Evolutionary conservation across 2,329 filamentous ascomycete genomes (phyloP).

Genomic region (Rutstroemia sp.): DNA sequence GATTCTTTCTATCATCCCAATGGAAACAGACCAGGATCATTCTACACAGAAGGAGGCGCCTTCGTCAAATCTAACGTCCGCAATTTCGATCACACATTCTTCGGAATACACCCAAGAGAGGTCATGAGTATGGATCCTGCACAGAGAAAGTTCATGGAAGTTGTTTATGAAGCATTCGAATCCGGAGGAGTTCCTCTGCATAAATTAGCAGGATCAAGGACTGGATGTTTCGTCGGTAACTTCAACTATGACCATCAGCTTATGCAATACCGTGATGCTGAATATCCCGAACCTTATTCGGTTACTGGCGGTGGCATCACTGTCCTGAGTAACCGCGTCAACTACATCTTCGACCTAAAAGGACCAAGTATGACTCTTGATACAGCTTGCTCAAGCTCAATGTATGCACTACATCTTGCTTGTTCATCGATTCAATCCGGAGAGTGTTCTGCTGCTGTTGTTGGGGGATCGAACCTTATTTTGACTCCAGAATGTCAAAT

Average conservation of each 20-base stretch:
- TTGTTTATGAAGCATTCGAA: neutral
- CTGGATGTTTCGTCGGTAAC: constrained; percentile 15
- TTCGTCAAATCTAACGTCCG: neutral
- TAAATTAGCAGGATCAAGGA: constrained; percentile 14
- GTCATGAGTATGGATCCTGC: neutral
- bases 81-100: no score
- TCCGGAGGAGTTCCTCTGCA: neutral
- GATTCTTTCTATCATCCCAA: neutral
- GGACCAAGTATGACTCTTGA: constrained; percentile 38
- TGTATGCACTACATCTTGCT: constrained; percentile 36
- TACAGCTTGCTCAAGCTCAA: constrained; percentile 38
- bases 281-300: constrained; percentile 24
- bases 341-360: neutral
- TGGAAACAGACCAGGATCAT: neutral
- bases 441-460: constrained; percentile 29
- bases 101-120: no score
- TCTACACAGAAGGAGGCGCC: neutral
- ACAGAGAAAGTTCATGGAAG: constrained; percentile 1
- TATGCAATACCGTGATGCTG: constrained; percentile 10
- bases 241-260: constrained; percentile 6
- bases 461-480: constrained; percentile 17
- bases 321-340: constrained; percentile 20
- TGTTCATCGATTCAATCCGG: constrained; percentile 34
- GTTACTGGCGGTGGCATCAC: constrained; percentile 4
- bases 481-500: constrained; percentile 1